A percentile compares a stretch with the other conserved stretches of the same genome.
Evolutionary conservation across 495 filamentous ascomycete species (phyloP).

Genomic region (Hypomontagnella monticulosa): DNA sequence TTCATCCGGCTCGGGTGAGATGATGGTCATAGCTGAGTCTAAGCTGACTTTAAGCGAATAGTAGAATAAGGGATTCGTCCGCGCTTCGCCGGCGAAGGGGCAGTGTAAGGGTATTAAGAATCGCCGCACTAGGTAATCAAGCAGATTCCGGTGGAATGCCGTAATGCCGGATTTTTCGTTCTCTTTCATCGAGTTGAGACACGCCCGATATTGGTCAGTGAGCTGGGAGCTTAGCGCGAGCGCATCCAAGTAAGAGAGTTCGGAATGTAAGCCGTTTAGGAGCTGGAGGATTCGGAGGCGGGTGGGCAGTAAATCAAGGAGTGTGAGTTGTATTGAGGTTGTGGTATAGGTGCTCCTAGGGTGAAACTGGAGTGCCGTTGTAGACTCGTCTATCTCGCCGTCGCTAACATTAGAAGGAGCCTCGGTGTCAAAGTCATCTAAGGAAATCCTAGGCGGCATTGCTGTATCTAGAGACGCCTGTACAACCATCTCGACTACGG

Average conservation of each 20-base stretch:
- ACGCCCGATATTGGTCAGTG: conserved; percentile 47
- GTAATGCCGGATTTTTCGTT: conserved; percentile 32
- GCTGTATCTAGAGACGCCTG: conserved; percentile 67
- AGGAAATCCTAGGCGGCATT: conserved; percentile 61
- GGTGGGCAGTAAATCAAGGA: conserved; percentile 58
- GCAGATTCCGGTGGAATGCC: conserved; percentile 46
- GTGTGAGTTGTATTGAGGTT: conserved; percentile 62
- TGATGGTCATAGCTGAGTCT: conserved; percentile 60
- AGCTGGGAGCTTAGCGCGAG: conserved; percentile 58
- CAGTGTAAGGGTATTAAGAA: conserved; percentile 64
- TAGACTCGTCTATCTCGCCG: conserved; percentile 59
- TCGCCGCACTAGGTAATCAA: conserved; percentile 59
- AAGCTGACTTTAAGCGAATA: conserved; percentile 66
- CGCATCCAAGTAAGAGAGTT: conserved; percentile 62
- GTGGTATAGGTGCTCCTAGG: conserved; percentile 54
- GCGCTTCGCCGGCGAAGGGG: conserved; percentile 61
- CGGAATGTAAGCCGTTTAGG: conserved; percentile 59
- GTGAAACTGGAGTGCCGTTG: conserved; percentile 46
- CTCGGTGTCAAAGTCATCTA: conserved; percentile 63
- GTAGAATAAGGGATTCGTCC: conserved; percentile 60
- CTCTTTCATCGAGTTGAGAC: conserved; percentile 32
- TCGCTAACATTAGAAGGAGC: conserved; percentile 68
- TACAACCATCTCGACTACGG: conserved; percentile 66
- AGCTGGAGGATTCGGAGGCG: conserved; percentile 61
- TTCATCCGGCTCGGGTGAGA: conserved; percentile 56